Evolutionary conservation across 2,329 filamentous ascomycete genomes (phyloP), one percentile per base, ranked within the genome.

Genomic region (Cercospora sp.): DNA sequence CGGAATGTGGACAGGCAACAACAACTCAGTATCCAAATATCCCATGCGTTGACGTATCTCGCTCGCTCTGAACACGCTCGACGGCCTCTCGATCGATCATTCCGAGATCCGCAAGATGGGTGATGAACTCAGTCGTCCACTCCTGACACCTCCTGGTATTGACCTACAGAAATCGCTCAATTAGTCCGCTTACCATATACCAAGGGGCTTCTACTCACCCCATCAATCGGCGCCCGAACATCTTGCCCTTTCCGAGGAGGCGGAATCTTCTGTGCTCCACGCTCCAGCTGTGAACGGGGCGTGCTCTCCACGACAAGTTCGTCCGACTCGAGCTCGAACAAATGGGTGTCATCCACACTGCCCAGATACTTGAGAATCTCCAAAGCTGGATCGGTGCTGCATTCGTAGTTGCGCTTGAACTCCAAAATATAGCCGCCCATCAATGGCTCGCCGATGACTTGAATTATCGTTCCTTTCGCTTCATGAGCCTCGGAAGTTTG

Each of bases 331-430:
- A 23, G 42, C n/a, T 45, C 45, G 45, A 20, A 51, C 8, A 51
- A 8, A 26, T 51, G 3, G 0, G 1, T 23, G 0, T 26, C 45
- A 0, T 51, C 18, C 1, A 51, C 3, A 13, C 20, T 20, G 18
- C 53, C 53, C 7, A 57, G 26, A 31, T n/a, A 23, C n/a, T 30
- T 30, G 13, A 57, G 16, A 7, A 30, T 2, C 5, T 30, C 6
- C 13, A 57, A 31, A 13, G 23, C 5, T 8, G 13, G 26, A 9
- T 10, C 23, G 26, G 2, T 51, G 53, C 53, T 57, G 53, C 53
- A 57, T n/a, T 57, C 53, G n/a, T 57, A 57, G 26, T 57, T 57
- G 53, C 53, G 53, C 12, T 30, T 55, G 51, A 55, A 55, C 10
- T 55, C 51, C 20, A 28, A 20, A 12, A 55, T n/a, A 6, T 57